phyloP scores from a whole-genome alignment of 179 eudicot genomes.

The Silene noctiflora region DNA sequence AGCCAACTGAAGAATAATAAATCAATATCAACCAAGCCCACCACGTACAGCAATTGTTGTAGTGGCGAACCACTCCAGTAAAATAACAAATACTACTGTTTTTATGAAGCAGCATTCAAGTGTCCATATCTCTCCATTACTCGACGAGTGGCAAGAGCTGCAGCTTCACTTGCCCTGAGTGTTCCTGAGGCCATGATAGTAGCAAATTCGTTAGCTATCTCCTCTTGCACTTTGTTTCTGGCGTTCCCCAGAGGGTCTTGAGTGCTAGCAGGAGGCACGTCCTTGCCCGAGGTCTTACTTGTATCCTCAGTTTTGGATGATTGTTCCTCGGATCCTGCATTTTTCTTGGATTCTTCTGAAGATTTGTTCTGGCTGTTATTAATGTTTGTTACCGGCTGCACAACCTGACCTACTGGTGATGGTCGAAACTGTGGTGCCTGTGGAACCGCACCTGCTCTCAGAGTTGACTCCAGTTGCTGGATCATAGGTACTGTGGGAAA shows the following conservation, averaged over 20 bases:
- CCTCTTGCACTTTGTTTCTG: conserved; percentile 80
- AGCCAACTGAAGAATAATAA: background rate
- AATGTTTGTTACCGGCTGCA: conserved; percentile 22
- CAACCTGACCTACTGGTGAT: conserved; percentile 23
- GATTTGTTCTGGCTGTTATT: conserved; percentile 5
- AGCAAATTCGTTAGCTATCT: conserved; percentile 71
- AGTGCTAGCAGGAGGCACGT: conserved; percentile 32
- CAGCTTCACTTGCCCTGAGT: conserved; percentile 88
- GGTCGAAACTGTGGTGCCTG: conserved; percentile 80
- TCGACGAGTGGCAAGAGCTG: conserved; percentile 82
- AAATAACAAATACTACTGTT: background rate
- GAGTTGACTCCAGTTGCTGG: conserved; percentile 68
- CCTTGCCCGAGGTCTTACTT: background rate
- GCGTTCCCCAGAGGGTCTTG: conserved; percentile 77
- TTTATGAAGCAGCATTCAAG: conserved; percentile 35
- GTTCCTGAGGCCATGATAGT: conserved; percentile 86
- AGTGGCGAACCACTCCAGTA: background rate
- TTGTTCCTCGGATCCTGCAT: background rate
- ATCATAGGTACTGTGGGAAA: conserved; percentile 72
- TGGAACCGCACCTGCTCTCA: conserved; percentile 72
- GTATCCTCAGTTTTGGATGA: conserved; percentile 18
- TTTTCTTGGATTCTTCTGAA: conserved; percentile 15
- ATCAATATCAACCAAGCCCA: background rate
- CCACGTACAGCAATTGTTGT: background rate
- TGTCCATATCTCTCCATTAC: conserved; percentile 83